Evolutionary conservation across 805 yeast species (phyloP).

Genomic region (Candida saitoana): DNA sequence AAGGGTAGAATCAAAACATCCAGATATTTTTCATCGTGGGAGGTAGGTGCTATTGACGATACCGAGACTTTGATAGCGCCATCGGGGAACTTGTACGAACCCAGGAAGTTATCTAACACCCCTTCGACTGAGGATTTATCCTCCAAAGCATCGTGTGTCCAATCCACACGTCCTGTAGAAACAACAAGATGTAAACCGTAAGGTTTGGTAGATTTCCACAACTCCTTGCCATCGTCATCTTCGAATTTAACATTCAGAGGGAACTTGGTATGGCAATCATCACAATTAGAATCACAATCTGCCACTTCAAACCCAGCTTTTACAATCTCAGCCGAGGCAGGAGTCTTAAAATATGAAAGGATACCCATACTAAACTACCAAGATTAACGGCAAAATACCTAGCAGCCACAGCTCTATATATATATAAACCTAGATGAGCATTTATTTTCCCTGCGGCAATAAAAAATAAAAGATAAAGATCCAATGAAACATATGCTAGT

Average conservation of each 20-base stretch:
- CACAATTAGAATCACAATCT: conserved; percentile 51
- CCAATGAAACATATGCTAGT: too few species aligned
- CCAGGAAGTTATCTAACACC: conserved; percentile 37
- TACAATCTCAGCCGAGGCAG: conserved; percentile 25
- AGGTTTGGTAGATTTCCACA: conserved; percentile 71
- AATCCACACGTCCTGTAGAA: conserved; percentile 80
- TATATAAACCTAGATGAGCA: too few species aligned
- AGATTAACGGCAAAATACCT: too few species aligned
- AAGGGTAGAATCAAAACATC: conserved; percentile 69
- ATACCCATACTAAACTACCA: conserved; percentile 6
- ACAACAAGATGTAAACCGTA: conserved; percentile 70
- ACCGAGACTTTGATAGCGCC: conserved; percentile 48
- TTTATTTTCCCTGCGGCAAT: too few species aligned
- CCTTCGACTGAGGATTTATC: conserved; percentile 41
- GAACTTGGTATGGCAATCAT: conserved; percentile 47
- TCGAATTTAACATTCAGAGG: conserved; percentile 48
- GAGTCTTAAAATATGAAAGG: conserved; percentile 1
- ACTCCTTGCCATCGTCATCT: conserved; percentile 29
- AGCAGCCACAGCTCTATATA: too few species aligned
- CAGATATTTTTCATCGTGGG: conserved; percentile 38
- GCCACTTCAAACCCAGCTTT: conserved; percentile 31
- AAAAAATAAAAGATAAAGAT: too few species aligned
- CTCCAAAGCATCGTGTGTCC: conserved; percentile 73
- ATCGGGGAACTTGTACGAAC: conserved; percentile 14
- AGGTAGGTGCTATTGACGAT: conserved; percentile 48